A percentile compares a stretch with the other conserved stretches of the same genome.
phyloP scores from a whole-genome alignment of 1,139 yeast genomes.

The Taphrina betulina region DNA sequence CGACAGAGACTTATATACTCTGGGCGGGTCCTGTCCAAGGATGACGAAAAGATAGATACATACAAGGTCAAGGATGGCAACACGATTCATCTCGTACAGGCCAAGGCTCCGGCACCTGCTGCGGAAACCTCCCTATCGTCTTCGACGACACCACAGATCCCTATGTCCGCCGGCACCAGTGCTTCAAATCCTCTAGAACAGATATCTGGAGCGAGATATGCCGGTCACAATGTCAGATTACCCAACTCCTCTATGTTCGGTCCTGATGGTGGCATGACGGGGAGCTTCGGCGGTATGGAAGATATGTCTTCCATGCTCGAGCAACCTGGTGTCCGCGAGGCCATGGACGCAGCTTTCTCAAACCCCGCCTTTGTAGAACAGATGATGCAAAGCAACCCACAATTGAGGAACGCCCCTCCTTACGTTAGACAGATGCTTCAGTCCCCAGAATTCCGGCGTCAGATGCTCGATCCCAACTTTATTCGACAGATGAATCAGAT shows the following conservation, averaged over 20 bases:
- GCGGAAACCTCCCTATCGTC: constrained; percentile 40
- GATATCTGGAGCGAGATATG: constrained; percentile 91
- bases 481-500: constrained; percentile 78
- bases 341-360: constrained; percentile 53
- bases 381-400: constrained; percentile 76
- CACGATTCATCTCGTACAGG: constrained; percentile 82
- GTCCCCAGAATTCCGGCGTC: constrained; percentile 77
- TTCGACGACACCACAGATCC: constrained; percentile 50
- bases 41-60: constrained; percentile 65
- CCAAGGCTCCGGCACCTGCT: constrained; percentile 47
- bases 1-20: constrained; percentile 88
- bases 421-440: constrained; percentile 79
- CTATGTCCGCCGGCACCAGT: constrained; percentile 80
- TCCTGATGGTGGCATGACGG: constrained; percentile 73
- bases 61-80: constrained; percentile 85
- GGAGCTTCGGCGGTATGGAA: constrained; percentile 57
- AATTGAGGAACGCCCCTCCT: constrained; percentile 66
- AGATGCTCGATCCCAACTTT: constrained; percentile 54
- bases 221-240: constrained; percentile 75
- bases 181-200: constrained; percentile 88
- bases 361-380: constrained; percentile 83
- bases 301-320: constrained; percentile 55
- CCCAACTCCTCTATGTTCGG: constrained; percentile 91
- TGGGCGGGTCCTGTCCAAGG: constrained; percentile 81
- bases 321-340: constrained; percentile 55